Percentiles rank a stretch among this genome's conserved stretches.
These are phyloP conservation scores for Termitomyces bulborhizus DNA, from an alignment of 768 basidiomycete species.

Conservation along the genomic window DNA sequence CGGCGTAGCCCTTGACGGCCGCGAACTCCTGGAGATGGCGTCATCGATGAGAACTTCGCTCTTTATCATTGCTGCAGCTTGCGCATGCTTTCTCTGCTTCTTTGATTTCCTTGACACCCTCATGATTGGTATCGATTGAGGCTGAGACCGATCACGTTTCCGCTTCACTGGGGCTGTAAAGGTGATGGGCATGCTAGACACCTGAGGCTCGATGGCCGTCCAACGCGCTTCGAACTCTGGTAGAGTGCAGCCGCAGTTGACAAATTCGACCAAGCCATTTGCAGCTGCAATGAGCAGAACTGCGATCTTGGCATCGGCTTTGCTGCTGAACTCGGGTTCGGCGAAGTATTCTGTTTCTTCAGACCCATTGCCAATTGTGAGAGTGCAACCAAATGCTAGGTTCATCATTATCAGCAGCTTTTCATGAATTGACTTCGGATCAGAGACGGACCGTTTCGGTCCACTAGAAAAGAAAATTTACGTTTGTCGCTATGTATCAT, in stretches of 20 bases:
- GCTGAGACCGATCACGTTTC: background rate
- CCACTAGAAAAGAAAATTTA: background rate
- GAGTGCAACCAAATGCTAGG: background rate
- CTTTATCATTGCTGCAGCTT: background rate
- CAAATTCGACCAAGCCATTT: background rate
- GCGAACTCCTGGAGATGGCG: background rate
- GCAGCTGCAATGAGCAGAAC: background rate
- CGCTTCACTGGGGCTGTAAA: background rate
- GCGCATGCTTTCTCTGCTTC: background rate
- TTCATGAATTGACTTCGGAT: background rate
- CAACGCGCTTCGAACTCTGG: background rate
- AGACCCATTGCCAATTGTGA: background rate
- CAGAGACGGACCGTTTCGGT: background rate
- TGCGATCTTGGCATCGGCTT: background rate
- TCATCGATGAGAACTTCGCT: background rate
- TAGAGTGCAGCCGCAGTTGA: background rate
- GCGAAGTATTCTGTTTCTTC: background rate
- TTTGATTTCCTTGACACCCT: background rate
- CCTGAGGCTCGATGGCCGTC: background rate
- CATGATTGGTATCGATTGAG: background rate
- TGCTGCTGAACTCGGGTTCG: background rate
- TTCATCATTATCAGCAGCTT: background rate
- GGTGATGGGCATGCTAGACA: background rate
- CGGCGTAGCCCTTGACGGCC: background rate
- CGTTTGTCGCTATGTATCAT: background rate